Evolutionary conservation across 1,139 yeast species (phyloP).

Genomic region (Protomyces inundatus): DNA sequence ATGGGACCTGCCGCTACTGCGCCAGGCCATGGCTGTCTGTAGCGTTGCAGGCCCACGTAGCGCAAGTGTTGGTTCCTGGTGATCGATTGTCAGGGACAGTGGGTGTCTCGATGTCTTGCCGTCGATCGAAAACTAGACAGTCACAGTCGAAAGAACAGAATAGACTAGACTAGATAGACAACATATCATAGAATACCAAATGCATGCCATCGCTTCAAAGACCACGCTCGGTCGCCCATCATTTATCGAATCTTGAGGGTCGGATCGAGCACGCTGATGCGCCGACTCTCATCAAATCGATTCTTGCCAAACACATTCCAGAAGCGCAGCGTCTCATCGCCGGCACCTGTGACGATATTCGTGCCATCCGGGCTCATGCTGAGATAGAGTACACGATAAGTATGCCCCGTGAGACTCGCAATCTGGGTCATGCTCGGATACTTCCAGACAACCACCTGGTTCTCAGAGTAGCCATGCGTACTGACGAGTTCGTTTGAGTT

Average conservation of each 20-base stretch:
- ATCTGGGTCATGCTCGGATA: constrained; percentile 89
- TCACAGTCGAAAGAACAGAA: no score
- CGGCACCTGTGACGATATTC: constrained; percentile 98
- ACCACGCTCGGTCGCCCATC: no score
- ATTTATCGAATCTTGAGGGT: constrained; percentile 16
- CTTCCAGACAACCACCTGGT: constrained; percentile 92
- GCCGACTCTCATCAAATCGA: constrained; percentile 15
- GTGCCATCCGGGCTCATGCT: constrained; percentile 96
- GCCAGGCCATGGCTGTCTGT: neutral
- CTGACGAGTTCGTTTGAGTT: constrained; percentile 89
- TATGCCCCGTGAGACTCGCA: constrained; percentile 90
- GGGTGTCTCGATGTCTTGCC: no score
- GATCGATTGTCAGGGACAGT: no score
- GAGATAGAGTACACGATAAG: constrained; percentile 82
- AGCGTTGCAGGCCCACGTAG: no score
- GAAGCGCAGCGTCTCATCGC: constrained; percentile 75
- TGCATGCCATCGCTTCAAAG: no score
- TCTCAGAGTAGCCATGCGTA: constrained; percentile 89
- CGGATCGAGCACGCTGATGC: constrained; percentile 22
- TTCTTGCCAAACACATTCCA: constrained; percentile 33
- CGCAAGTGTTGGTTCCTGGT: no score
- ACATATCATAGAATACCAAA: no score
- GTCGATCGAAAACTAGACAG: no score
- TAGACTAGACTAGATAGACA: no score
- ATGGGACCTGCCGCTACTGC: neutral